Evolutionary conservation across 2,329 filamentous ascomycete genomes (phyloP).

Genomic region (Apiospora hydei): DNA sequence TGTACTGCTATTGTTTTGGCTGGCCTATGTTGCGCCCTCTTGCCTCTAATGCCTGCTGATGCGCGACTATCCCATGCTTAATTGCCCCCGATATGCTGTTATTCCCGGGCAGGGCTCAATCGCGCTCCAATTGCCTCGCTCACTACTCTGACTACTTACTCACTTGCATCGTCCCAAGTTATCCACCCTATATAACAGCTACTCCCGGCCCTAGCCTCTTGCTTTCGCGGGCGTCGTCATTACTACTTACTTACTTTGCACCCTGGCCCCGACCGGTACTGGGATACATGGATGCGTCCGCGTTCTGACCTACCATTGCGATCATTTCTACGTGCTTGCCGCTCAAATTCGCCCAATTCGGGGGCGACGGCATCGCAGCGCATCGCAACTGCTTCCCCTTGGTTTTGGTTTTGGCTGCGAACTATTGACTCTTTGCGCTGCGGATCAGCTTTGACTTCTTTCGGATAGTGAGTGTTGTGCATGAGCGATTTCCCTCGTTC

Average conservation of each 20-base stretch:
- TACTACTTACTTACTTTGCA: background rate
- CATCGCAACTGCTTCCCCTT: background rate
- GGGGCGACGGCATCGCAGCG: background rate
- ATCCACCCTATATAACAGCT: conserved; percentile 4
- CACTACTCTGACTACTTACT: background rate
- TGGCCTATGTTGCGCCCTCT: background rate
- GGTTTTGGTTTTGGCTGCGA: background rate
- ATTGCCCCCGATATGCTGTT: background rate
- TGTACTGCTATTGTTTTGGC: background rate
- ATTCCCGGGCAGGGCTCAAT: background rate
- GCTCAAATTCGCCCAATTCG: background rate
- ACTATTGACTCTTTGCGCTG: conserved; percentile 6
- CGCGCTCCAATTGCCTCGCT: background rate
- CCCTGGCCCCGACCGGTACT: background rate
- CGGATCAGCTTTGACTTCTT: conserved; percentile 20
- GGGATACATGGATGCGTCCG: background rate
- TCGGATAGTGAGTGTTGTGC: conserved; percentile 21
- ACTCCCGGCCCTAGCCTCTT: background rate
- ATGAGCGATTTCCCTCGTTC: conserved; percentile 19
- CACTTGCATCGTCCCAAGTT: background rate
- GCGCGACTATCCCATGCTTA: background rate
- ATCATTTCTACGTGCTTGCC: conserved; percentile 4
- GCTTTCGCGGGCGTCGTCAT: background rate
- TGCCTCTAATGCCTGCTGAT: background rate
- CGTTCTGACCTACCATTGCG: background rate